phyloP scores from a whole-genome alignment of 2,329 filamentous ascomycete species.

The Chrysosporium keratinophilum region DNA sequence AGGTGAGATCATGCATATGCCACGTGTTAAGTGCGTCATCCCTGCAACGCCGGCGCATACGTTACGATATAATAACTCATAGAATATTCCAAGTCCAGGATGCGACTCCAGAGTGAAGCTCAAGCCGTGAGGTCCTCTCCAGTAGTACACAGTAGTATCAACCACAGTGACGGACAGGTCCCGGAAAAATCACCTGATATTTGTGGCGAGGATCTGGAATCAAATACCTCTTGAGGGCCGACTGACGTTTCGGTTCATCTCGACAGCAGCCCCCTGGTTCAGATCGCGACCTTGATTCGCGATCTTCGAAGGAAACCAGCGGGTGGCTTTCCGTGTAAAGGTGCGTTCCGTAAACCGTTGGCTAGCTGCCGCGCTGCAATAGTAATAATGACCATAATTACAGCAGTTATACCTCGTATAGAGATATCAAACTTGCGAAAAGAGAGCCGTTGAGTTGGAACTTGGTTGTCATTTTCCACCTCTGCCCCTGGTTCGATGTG shows the following conservation, averaged over 20 bases:
- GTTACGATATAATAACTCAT: slow-evolving; percentile 1
- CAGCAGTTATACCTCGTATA: not conserved
- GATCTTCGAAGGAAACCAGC: slow-evolving; percentile 4
- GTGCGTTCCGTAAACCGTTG: slow-evolving; percentile 1
- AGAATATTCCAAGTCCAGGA: slow-evolving; percentile 1
- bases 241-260: slow-evolving; percentile 7
- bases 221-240: not conserved
- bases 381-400: not conserved
- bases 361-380: slow-evolving; percentile 6
- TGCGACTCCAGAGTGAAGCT: not conserved
- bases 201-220: not conserved
- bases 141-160: not conserved
- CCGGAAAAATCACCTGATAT: not conserved
- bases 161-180: not conserved
- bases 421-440: no score
- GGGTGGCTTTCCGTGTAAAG: slow-evolving; percentile 3
- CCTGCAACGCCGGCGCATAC: slow-evolving; percentile 2
- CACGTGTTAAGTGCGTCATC: slow-evolving; percentile 9
- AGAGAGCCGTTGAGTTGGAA: not conserved
- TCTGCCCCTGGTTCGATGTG: not conserved
- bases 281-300: slow-evolving; percentile 8
- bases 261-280: not conserved
- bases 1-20: slow-evolving; percentile 9
- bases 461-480: not conserved
- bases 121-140: not conserved